These are phyloP conservation scores for Porphyrellus cyaneotinctus DNA, from an alignment of 768 basidiomycete species.

Conservation along the genomic window DNA sequence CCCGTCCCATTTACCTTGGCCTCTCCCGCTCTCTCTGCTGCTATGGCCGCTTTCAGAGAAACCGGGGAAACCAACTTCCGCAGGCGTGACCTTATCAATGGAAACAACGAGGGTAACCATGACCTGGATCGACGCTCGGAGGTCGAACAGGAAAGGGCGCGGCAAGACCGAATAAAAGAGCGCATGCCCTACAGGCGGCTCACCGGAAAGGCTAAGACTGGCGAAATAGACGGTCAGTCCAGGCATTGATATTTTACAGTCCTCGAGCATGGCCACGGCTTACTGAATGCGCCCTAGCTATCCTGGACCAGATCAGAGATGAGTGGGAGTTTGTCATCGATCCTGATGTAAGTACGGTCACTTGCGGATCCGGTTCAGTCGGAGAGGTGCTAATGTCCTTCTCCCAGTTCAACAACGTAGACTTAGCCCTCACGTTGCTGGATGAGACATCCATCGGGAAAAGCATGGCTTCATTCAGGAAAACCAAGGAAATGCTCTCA, in stretches of 20 bases:
- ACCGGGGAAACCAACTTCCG: conserved; percentile 46
- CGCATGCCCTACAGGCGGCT: conserved; percentile 55
- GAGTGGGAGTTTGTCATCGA: conserved; percentile 89
- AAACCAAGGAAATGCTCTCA: conserved; percentile 73
- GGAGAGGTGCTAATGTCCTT: conserved; percentile 7
- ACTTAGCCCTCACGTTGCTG: conserved; percentile 85
- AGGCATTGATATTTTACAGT: neutral
- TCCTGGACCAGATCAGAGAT: conserved; percentile 80
- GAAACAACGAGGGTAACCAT: conserved; percentile 51
- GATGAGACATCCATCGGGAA: conserved; percentile 71
- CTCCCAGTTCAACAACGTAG: conserved; percentile 90
- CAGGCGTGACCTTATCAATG: conserved; percentile 49
- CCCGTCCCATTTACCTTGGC: conserved; percentile 33
- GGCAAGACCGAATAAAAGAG: conserved; percentile 67
- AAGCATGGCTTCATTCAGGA: conserved; percentile 71
- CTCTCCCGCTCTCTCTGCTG: conserved; percentile 49
- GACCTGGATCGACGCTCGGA: conserved; percentile 58
- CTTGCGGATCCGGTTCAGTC: neutral
- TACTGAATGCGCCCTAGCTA: conserved; percentile 42
- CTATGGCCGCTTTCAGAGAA: conserved; percentile 67
- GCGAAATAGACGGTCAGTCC: conserved; percentile 82
- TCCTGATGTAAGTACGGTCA: conserved; percentile 55
- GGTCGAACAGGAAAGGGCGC: conserved; percentile 56
- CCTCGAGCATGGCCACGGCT: neutral
- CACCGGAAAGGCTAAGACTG: conserved; percentile 56